Percentiles rank a stretch among this genome's conserved stretches.
phyloP scores from a whole-genome alignment of 495 filamentous ascomycete species.

The Neurospora sp. region DNA sequence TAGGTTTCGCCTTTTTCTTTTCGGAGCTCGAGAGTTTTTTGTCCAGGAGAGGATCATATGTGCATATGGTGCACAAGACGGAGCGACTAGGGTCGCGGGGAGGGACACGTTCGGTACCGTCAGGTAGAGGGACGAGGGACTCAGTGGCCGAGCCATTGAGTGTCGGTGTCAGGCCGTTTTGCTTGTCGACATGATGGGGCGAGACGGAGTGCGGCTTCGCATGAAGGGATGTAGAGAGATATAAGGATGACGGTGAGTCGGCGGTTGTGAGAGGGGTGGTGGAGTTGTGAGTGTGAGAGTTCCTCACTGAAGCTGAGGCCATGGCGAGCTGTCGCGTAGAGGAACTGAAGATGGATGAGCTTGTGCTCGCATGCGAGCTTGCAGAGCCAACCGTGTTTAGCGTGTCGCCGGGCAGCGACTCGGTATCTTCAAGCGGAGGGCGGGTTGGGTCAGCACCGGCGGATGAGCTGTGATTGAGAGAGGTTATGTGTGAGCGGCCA shows the following conservation, averaged over 20 bases:
- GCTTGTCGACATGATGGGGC: conserved; percentile 17
- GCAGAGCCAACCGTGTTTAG: conserved; percentile 56
- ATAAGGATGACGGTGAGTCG: conserved; percentile 63
- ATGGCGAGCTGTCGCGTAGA: conserved; percentile 36
- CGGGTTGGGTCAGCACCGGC: conserved; percentile 27
- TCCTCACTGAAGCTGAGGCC: conserved; percentile 39
- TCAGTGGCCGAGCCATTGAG: conserved; percentile 28
- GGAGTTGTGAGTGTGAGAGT: conserved; percentile 40
- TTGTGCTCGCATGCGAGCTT: conserved; percentile 54
- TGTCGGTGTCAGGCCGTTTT: conserved; percentile 12
- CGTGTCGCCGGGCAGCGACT: conserved; percentile 48
- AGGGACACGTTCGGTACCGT: conserved; percentile 41
- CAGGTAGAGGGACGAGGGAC: conserved; percentile 36
- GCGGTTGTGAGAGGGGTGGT: conserved; percentile 63
- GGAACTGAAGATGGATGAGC: conserved; percentile 54
- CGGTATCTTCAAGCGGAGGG: conserved; percentile 44
- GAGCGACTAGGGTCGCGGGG: conserved; percentile 50
- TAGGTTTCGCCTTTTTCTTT: conserved; percentile 55
- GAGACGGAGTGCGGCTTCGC: conserved; percentile 30
- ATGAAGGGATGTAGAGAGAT: conserved; percentile 27
- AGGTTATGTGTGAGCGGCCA: conserved; percentile 7
- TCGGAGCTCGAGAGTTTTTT: conserved; percentile 48
- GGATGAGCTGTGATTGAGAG: conserved; percentile 17
- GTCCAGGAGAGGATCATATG: conserved; percentile 57
- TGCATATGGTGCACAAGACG: conserved; percentile 57